Conservation (phyloP, 2,329 filamentous ascomycete species). For the Dactylellina cionopaga region DNA sequence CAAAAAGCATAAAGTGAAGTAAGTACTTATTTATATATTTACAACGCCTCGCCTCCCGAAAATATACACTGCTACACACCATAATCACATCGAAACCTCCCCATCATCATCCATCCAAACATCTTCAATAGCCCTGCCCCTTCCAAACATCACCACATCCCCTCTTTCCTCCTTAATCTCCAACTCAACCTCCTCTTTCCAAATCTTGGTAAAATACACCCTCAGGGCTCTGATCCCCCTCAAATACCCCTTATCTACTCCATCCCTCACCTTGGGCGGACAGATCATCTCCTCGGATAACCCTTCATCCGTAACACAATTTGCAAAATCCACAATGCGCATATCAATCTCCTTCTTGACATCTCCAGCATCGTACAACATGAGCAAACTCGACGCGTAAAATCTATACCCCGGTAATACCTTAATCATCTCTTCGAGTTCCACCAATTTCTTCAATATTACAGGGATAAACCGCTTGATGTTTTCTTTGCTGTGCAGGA, state of each 20-base stretch:
- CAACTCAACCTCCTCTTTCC: constrained; percentile 73
- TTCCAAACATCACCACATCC: constrained; percentile 60
- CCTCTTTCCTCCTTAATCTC: constrained; percentile 63
- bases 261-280: constrained; percentile 80
- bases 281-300: constrained; percentile 71
- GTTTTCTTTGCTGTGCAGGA: constrained; percentile 89
- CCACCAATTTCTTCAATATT: constrained; percentile 82
- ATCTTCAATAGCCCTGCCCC: constrained; percentile 57
- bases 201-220: constrained; percentile 86
- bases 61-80: constrained; percentile 21
- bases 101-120: constrained; percentile 56
- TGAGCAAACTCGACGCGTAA: constrained; percentile 91
- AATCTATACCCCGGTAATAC: constrained; percentile 86
- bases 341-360: constrained; percentile 76
- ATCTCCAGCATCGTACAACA: constrained; percentile 89
- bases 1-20: background rate
- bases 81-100: constrained; percentile 56
- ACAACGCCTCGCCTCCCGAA: constrained; percentile 1
- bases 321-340: constrained; percentile 98
- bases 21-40: constrained; percentile 9
- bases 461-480: constrained; percentile 84
- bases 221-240: constrained; percentile 81
- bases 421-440: constrained; percentile 83
- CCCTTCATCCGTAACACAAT: constrained; percentile 91
- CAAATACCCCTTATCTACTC: constrained; percentile 88